Conservation (phyloP, 306 rosid species). For the Hylodesmum podocarpum region DNA sequence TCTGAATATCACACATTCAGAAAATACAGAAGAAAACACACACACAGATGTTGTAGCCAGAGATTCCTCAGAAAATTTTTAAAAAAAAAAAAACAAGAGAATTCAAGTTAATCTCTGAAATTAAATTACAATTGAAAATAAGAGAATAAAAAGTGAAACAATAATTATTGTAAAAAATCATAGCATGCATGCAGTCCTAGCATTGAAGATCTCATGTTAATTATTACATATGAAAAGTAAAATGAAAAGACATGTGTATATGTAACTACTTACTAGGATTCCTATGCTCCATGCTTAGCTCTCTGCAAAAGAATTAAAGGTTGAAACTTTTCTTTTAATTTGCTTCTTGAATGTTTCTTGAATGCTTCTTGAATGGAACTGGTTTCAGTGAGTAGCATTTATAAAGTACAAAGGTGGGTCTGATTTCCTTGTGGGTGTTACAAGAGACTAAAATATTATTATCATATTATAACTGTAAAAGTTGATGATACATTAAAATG, state of each 20-base stretch:
- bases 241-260: neutral
- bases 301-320: neutral
- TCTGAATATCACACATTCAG: too few species aligned
- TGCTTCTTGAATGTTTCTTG: too few species aligned
- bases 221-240: neutral
- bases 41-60: neutral
- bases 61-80: neutral
- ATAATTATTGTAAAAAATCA: neutral
- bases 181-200: too few species aligned
- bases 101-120: neutral
- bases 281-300: constrained; percentile 31
- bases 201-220: neutral
- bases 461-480: neutral
- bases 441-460: neutral
- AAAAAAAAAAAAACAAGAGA: neutral
- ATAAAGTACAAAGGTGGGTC: neutral
- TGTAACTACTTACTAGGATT: constrained; percentile 29
- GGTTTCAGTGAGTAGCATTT: neutral
- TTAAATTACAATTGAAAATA: neutral
- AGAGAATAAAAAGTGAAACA: neutral
- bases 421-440: neutral
- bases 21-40: neutral
- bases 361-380: neutral
- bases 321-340: neutral
- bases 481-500: neutral